Evolutionary conservation across 2,329 filamentous ascomycete genomes (phyloP), one percentile per base, ranked within the genome.

Genomic region (Pseudogymnoascus pannorum): DNA sequence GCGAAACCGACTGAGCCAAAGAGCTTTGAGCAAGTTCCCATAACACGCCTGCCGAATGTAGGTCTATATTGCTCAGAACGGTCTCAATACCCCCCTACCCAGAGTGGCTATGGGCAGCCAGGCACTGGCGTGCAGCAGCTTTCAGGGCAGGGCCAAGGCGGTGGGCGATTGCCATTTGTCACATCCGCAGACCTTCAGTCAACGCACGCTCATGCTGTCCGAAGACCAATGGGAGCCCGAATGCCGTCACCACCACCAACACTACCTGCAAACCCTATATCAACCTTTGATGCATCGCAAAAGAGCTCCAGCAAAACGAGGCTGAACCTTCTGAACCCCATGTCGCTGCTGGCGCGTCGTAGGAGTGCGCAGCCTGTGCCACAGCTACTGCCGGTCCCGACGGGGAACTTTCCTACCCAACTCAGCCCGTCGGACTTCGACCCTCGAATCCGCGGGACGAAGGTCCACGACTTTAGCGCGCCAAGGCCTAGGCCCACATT

Each of bases 391-490:
- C 64, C 68, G 48, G 66, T 70, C 58, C 64, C 68, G 26, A 63
- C 68, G 22, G 65, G 63, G 24, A 67, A 59, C 58, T 64, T 57
- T 66, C 78, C 26, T 66, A 74, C 51, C 72, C 31, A 40, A 7
- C 57, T 36, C 2, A 58, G 36, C 22, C 31, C 33, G 14, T 36
- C 57, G 4, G 74, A 20, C 70, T 86, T 87, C 66, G 85, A 87
- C 66, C 85, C 85, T 16, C 78, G 83, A 8, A 88, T 88, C 65
- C 79, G 79, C 68, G 86, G 83, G 57, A 88, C 82, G 6, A 77
- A 79, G 54, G 79, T 87, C 58, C 86, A 88, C 69, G 86, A 85
- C 70, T 88, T 87, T 67, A 87, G 84, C 68, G 83, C 82, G 0
- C 85, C 84, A 1, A 76, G 83, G 58, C 78, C 77, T 22, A 78